A percentile compares a stretch with the other conserved stretches of the same genome.
Evolutionary conservation across 2,329 filamentous ascomycete species (phyloP).

Genomic region (Epichloe scottii): DNA sequence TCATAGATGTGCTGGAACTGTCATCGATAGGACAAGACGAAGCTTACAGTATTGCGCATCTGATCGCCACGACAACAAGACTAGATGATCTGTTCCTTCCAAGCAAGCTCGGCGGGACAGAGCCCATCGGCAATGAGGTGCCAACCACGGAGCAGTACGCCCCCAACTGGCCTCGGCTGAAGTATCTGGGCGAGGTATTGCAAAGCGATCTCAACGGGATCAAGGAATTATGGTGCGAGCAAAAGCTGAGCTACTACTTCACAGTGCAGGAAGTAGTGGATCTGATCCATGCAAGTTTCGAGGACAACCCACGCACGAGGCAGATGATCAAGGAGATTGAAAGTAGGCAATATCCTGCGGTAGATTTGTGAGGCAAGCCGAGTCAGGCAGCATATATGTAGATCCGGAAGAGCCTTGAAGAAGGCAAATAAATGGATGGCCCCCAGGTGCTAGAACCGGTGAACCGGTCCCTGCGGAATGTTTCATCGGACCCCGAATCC

Average conservation of each 20-base stretch:
- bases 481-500: too few species aligned
- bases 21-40: conserved; percentile 50
- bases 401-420: neutral
- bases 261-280: conserved; percentile 48
- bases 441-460: too few species aligned
- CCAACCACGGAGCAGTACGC: conserved; percentile 49
- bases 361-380: conserved; percentile 1
- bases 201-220: conserved; percentile 56
- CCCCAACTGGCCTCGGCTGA: conserved; percentile 48
- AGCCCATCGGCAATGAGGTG: conserved; percentile 25
- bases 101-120: conserved; percentile 20
- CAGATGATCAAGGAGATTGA: conserved; percentile 47
- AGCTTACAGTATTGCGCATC: conserved; percentile 46
- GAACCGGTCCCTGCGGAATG: too few species aligned
- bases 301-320: conserved; percentile 46
- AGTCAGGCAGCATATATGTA: neutral
- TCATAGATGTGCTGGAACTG: conserved; percentile 50
- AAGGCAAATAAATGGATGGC: too few species aligned
- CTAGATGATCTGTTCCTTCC: conserved; percentile 49
- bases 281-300: conserved; percentile 50
- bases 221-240: conserved; percentile 50
- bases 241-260: conserved; percentile 53
- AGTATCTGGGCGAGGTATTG: conserved; percentile 51
- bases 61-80: conserved; percentile 44
- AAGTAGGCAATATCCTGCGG: conserved; percentile 31